Conservation (phyloP, 1,139 yeast species). For the Lodderomyces pseudojiufengensis region DNA sequence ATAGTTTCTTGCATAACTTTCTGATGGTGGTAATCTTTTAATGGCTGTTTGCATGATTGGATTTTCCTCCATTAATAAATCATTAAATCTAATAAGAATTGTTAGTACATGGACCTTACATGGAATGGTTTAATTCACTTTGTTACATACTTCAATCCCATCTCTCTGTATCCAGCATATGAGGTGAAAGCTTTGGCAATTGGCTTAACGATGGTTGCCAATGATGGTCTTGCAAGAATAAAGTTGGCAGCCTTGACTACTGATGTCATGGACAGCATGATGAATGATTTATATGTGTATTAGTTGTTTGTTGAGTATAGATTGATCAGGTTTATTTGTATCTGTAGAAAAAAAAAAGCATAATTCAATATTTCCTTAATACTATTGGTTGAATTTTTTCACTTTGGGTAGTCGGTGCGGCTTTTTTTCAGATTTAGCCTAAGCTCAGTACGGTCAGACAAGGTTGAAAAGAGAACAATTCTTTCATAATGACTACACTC, state of each 20-base stretch:
- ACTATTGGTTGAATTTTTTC: too few relatives aligned
- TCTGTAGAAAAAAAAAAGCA: too few relatives aligned
- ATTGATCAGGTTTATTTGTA: too few relatives aligned
- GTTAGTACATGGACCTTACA: constrained; percentile 5
- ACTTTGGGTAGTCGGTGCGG: too few relatives aligned
- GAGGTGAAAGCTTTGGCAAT: constrained; percentile 70
- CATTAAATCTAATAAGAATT: constrained; percentile 55
- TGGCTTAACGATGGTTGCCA: constrained; percentile 74
- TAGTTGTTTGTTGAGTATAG: background rate
- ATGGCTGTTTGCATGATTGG: constrained; percentile 85
- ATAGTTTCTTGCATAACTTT: constrained; percentile 85
- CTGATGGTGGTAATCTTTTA: constrained; percentile 78
- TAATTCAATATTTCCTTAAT: too few relatives aligned
- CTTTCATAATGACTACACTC: too few relatives aligned
- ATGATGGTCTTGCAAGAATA: constrained; percentile 75
- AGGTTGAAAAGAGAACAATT: too few relatives aligned
- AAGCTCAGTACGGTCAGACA: too few relatives aligned
- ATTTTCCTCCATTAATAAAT: constrained; percentile 81
- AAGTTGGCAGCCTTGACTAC: constrained; percentile 79
- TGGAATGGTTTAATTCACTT: too few relatives aligned
- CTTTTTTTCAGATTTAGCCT: too few relatives aligned
- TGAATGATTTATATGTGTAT: constrained; percentile 4
- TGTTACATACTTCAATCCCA: constrained; percentile 71
- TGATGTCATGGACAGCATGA: constrained; percentile 74
- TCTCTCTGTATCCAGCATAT: constrained; percentile 85